These are phyloP conservation scores for Cotoneaster glaucophyllus DNA, from an alignment of 306 rosid genomes.

Conservation along the genomic window DNA sequence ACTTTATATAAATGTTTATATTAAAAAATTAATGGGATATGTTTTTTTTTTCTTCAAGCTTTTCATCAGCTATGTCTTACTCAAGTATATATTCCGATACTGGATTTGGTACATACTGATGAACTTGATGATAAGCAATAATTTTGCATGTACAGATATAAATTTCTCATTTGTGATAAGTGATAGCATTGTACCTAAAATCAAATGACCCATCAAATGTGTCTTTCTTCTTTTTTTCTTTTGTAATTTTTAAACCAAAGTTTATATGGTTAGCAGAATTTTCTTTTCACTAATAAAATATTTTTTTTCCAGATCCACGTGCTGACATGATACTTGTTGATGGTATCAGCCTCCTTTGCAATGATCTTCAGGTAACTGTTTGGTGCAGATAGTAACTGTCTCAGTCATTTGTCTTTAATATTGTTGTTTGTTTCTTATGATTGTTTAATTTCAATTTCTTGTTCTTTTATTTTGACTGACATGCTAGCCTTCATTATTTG, in stretches of 20 bases:
- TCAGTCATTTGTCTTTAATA: not conserved
- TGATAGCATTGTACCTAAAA: not conserved
- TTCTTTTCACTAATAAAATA: conserved; percentile 17
- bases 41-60: not conserved
- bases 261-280: not conserved
- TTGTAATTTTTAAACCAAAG: not conserved
- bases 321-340: conserved; percentile 86
- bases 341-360: conserved; percentile 91
- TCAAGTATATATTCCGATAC: not conserved
- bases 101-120: not conserved
- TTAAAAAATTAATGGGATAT: not conserved
- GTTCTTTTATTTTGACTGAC: conserved; percentile 20
- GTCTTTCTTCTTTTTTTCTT: not conserved
- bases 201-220: not conserved
- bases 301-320: conserved; percentile 53
- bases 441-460: not conserved
- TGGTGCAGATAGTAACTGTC: conserved; percentile 2
- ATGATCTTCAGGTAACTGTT: conserved; percentile 70
- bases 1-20: not conserved
- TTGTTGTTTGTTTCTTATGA: not conserved
- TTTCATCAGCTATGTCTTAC: not conserved
- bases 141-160: not conserved
- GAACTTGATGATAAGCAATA: not conserved
- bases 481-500: conserved; percentile 8
- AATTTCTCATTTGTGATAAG: not conserved